phyloP scores from a whole-genome alignment of 176 grass and related monocot genomes.

The Oryza longistaminata region DNA sequence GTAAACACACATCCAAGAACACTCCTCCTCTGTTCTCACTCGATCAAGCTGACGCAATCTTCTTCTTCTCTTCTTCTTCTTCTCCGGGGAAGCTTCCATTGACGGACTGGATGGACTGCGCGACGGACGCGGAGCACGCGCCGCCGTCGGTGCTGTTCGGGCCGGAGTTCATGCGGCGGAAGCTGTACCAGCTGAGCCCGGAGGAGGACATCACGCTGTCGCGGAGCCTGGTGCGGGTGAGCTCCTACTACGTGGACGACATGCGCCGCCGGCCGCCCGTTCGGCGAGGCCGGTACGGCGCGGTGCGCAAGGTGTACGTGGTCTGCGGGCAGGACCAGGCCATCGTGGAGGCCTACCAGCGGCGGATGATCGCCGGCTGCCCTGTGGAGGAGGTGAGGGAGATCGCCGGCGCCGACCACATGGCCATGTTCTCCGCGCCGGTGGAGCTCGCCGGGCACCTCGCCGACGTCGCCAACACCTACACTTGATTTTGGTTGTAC shows the following conservation, averaged over 20 bases:
- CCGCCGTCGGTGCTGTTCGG: conserved; percentile 47
- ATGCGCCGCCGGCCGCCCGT: conserved; percentile 41
- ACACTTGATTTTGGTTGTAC: not conserved
- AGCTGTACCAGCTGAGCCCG: conserved; percentile 54
- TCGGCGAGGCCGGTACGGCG: conserved; percentile 53
- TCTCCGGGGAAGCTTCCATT: no score
- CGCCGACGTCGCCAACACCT: conserved; percentile 47
- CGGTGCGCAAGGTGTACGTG: conserved; percentile 53
- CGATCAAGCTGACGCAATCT: not conserved
- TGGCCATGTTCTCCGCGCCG: conserved; percentile 73
- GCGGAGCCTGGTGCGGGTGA: conserved; percentile 44
- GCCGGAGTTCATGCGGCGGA: conserved; percentile 40
- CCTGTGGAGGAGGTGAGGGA: conserved; percentile 48
- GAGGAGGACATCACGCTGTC: conserved; percentile 64
- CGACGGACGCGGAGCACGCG: not conserved
- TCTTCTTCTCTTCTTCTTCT: no score
- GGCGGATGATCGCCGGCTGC: conserved; percentile 45
- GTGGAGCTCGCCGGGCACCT: conserved; percentile 38
- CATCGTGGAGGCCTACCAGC: conserved; percentile 40
- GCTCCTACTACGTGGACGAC: conserved; percentile 53
- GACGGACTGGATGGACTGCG: conserved; percentile 49
- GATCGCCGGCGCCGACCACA: conserved; percentile 60
- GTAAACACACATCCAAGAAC: not conserved
- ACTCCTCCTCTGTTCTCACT: not conserved
- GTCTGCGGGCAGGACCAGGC: conserved; percentile 45